Base-by-base conservation (phyloP, 2,329 filamentous ascomycete genomes). In the Aspergillus cejpii region DNA sequence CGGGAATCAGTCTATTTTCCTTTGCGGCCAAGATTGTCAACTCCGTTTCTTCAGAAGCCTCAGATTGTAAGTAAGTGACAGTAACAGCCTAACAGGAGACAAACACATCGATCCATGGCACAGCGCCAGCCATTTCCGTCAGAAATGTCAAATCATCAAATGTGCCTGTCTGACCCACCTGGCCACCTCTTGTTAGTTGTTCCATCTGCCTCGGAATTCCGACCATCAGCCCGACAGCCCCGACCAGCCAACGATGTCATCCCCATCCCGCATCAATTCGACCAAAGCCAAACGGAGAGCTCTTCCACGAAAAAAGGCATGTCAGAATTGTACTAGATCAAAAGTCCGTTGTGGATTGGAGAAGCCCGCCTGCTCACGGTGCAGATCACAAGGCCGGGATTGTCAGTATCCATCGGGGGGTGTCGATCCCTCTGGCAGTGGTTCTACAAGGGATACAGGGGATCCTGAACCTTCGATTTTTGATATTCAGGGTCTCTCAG, bases 331-430 rank as follows among this genome's bases (percentile, higher is more conserved):
- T 17, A 50, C 48, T 2, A 49, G 21, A 21, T 48, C 54, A 11
- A 59, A 59, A 45, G 39, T 52, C 11, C 50, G 50, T 7, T 57
- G 55, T 21, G 39, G 46, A 40, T 47, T 56, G 5, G 41, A 47
- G 26, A 52, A 41, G 20, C 54, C 55, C 1, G 28, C 33, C 12
- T 58, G 54, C 39, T 51, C 49, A 17, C 47, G 52, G 28, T 59
- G 56, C 38, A 31, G 28, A 6, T 37, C 49, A 6, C 44, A 45
- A 5, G 44, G 43, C 12, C 56, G 37, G 3, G 23, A 10, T 7
- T 59, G 56, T 37, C 43, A 50, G 44, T 56, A 58, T 44, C 31
- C 31, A 11, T 17, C 31, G 2, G 15, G 8, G 6, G n/a, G 31
- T 14, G 15, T 34, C 1, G 15, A 14, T 34, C 2, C 31, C 14